These are phyloP conservation scores for Mycena floridula DNA, from an alignment of 768 basidiomycete genomes.

Conservation along the genomic window DNA sequence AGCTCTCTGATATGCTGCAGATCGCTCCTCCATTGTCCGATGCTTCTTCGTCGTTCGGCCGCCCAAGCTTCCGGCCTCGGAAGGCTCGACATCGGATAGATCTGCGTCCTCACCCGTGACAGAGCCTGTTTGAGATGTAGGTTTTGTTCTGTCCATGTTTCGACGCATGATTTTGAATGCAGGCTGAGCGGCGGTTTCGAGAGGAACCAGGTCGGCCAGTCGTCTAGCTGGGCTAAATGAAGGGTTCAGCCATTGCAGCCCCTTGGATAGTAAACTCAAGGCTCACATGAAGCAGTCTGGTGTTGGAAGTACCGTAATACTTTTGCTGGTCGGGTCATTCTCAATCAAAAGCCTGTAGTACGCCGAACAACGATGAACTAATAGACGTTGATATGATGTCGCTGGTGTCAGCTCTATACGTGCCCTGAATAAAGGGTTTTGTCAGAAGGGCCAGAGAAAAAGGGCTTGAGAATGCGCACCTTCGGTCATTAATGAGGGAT, in stretches of 20 bases:
- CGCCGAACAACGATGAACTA: constrained; percentile 80
- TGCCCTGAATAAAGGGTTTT: constrained; percentile 30
- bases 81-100: constrained; percentile 72
- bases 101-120: constrained; percentile 72
- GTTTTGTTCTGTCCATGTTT: constrained; percentile 37
- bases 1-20: constrained; percentile 86
- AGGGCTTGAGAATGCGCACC: constrained; percentile 36
- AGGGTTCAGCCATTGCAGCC: constrained; percentile 7
- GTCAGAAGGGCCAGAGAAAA: background rate
- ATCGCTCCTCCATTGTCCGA: constrained; percentile 79
- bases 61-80: constrained; percentile 73
- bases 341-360: constrained; percentile 77
- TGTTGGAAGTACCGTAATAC: constrained; percentile 49
- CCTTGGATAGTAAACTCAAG: too few species aligned
- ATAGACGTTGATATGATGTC: constrained; percentile 79
- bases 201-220: constrained; percentile 72
- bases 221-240: constrained; percentile 56
- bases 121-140: constrained; percentile 69
- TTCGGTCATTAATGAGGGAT: constrained; percentile 65
- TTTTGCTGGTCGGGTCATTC: constrained; percentile 56
- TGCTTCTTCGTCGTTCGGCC: constrained; percentile 64
- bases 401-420: constrained; percentile 63
- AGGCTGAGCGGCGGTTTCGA: constrained; percentile 63
- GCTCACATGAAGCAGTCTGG: constrained; percentile 74
- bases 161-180: constrained; percentile 88